Evolutionary conservation across 1,139 yeast genomes (phyloP), one percentile per base, ranked within the genome.

Genomic region (Yamadazyma sp.): DNA sequence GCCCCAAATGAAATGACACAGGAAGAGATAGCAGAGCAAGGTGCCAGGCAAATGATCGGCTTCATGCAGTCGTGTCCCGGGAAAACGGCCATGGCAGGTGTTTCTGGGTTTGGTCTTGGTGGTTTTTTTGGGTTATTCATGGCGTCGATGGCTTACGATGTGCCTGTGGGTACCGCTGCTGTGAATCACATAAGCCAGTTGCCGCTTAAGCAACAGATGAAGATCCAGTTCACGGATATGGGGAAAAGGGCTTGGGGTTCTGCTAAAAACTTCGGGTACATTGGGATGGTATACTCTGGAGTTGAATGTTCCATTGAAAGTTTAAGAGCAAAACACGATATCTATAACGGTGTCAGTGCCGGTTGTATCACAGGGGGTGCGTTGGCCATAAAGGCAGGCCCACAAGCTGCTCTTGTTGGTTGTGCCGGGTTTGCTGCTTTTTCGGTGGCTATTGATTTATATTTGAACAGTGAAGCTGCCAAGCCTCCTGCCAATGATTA

Each of bases 401-500:
- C 98, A 1, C 91, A 84, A 55, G 95, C 96, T 23, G 95, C 96
- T 0, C 54, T 81, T 25, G 62, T 91, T 43, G 98, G 98, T 1
- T 92, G 98, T 71, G 97, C 95, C 24, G 98, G 98, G 11, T 92
- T 92, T 69, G 98, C 98, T 12, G 96, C 95, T 3, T 92, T 92
- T 61, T 85, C 95, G 42, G 83, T 95, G 8, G 98, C 98, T 7
- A 85, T 92, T 47, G 98, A 92, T 60, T 65, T 87, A 53, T 92
- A 92, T 57, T 75, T 92, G 82, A 77, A 91, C 55, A 81, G 88
- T 53, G 98, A 92, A 53, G 77, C 86, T 54, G 83, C 85, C 6
- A 79, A 79, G 41, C 98, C 98, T 29, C 97, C 98, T 18, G 59
- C 73, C 37, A 83, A 87, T 55, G 98, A 92, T 65, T 94, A 91